Evolutionary conservation across 345 rosid species (phyloP), one percentile per base, ranked within the genome.

Genomic region (Eutrema japonicum): DNA sequence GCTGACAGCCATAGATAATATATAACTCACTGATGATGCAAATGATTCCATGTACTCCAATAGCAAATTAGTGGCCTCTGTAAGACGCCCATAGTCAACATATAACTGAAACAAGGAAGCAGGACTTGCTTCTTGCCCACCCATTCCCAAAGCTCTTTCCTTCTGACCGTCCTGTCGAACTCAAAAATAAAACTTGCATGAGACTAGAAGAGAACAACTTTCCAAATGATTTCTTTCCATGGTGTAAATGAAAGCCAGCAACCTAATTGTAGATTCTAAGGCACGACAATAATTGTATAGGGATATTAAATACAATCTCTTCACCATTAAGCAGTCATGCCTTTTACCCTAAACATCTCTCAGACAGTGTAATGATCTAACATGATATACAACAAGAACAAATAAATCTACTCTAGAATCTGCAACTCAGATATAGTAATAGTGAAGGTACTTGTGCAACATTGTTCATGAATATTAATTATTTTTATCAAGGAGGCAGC

Each of bases 11-110:
- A 61, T 32, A 50, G 63, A 52, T 61, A 33, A 38, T 37, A 10
- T 40, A 37, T 37, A 64, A 77, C 86, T 77, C 82, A 94, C 98
- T 83, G 81, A 84, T 45, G 97, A 83, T 58, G 91, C 87, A 86
- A 80, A 88, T 48, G 84, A 84, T 56, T 88, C 92, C 30, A 84
- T 73, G 71, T 84, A 89, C 85, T 89, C 93, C 3, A 91, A 79
- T 68, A 94, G 80, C 77, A 94, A 72, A 80, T 85, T 86, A 70
- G 89, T 87, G 60, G 97, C 98, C 77, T 94, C 98, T 14, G 83
- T 82, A 74, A 85, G 88, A 70, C 96, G 88, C 48, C 86, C 86
- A 75, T 85, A 81, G 66, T 85, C 84, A 74, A 91, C 96, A 67
- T 88, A 91, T 46, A 94, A 81, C 69, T 80, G 87, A 74, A 94